Evolutionary conservation across 345 rosid species (phyloP), one percentile per base, ranked within the genome.

Genomic region (Camelina laxa): DNA sequence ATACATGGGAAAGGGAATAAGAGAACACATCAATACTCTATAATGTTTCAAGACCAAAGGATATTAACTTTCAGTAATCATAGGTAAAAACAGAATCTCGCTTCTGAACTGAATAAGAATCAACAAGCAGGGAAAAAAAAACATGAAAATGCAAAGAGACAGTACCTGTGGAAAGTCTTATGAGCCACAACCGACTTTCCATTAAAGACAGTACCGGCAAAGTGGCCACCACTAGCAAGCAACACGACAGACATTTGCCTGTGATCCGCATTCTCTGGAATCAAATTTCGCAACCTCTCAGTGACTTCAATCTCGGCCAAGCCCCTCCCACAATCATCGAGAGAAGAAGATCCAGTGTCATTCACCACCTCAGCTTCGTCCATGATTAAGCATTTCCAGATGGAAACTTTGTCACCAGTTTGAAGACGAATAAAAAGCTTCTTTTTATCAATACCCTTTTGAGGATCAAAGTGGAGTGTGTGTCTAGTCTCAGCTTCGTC

Each of bases 151-250:
- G 60, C 11, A 24, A 73, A 27, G 69, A 53, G 2, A 75, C 60
- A 33, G 39, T 64, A 89, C 99, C 99, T 95, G 84, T 95, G 99
- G 76, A 94, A 90, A 50, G 98, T 94, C 77, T 94, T 94, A 70
- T 87, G 94, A 77, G 83, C 92, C 75, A 92, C 91, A 50, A 88
- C 87, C 0, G 82, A 66, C 61, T 82, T 89, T 64, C 97, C 94
- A 70, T 85, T 87, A 81, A 95, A 92, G 22, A 92, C 88, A 73
- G 83, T 87, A 13, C 91, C 99, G 44, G 97, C 96, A 77, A 95
- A 92, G 77, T 92, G 97, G 0, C 99, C 99, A 47, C 90, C 99
- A 47, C 91, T 89, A 1, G 93, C 93, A 84, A 95, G 98, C 82
- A 95, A 72, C 62, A 95, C 85, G 76, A 87, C 76, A 83, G 84